Evolutionary conservation across 148 eudicot genomes (phyloP).

Genomic region (Drosera capensis): DNA sequence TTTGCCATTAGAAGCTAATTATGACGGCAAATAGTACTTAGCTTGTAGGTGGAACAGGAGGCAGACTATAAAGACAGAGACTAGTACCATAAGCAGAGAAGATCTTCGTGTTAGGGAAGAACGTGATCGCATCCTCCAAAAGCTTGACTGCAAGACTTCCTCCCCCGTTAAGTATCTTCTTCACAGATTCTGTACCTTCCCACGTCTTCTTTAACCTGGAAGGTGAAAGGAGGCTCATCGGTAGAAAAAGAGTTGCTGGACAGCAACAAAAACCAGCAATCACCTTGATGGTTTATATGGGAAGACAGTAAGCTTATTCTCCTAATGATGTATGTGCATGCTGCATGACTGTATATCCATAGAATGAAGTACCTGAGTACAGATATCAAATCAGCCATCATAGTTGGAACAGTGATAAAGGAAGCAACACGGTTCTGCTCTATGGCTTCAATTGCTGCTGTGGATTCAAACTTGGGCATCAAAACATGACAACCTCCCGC

Average conservation of each 20-base stretch:
- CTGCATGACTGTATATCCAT: neutral
- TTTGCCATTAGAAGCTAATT: too few species aligned
- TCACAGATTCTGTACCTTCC: conserved; percentile 21
- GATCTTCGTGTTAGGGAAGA: conserved; percentile 59
- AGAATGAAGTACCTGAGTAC: conserved; percentile 28
- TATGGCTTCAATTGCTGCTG: conserved; percentile 45
- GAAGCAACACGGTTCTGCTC: conserved; percentile 49
- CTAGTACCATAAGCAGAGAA: conserved; percentile 76
- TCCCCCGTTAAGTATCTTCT: conserved; percentile 79
- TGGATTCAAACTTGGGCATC: conserved; percentile 74
- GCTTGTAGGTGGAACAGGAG: too few species aligned
- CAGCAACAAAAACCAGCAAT: too few species aligned
- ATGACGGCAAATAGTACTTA: too few species aligned
- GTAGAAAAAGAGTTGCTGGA: neutral
- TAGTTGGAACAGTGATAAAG: conserved; percentile 73
- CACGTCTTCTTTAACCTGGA: conserved; percentile 25
- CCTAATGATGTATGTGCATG: too few species aligned
- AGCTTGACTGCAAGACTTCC: conserved; percentile 62
- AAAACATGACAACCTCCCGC: conserved; percentile 83
- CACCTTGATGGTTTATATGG: too few species aligned
- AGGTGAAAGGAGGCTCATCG: neutral
- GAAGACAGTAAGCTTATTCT: too few species aligned
- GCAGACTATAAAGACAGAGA: neutral
- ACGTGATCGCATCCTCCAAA: conserved; percentile 23
- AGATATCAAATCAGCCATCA: conserved; percentile 69